Evolutionary conservation across 495 filamentous ascomycete species (phyloP).

Genomic region (Annulohypoxylon bovei): DNA sequence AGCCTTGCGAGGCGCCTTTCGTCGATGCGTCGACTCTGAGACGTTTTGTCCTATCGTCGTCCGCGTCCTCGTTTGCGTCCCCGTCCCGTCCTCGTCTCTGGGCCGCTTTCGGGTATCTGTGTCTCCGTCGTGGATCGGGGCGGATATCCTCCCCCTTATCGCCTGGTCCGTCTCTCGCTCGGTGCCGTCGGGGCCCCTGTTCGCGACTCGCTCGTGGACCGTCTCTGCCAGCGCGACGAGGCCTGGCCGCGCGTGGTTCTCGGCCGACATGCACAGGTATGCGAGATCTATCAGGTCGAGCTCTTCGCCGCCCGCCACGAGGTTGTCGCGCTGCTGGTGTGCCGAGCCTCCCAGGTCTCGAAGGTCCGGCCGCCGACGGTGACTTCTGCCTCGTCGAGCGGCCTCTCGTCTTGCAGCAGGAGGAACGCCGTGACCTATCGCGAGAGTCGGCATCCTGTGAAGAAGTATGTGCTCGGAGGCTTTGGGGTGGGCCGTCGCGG

Average conservation of each 20-base stretch:
- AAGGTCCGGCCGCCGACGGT: too few relatives aligned
- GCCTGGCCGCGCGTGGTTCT: background rate
- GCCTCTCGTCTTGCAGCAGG: background rate
- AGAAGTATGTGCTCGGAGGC: background rate
- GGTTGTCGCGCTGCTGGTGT: too few relatives aligned
- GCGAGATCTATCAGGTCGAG: too few relatives aligned
- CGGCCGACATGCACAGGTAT: background rate
- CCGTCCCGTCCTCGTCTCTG: background rate
- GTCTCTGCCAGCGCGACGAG: background rate
- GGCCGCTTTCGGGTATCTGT: background rate
- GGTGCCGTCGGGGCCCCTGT: background rate
- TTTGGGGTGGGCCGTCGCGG: too few relatives aligned
- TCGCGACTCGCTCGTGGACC: background rate
- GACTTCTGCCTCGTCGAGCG: too few relatives aligned
- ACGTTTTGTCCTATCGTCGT: background rate
- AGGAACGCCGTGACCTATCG: constrained; percentile 10
- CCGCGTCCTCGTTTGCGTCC: background rate
- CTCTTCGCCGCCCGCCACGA: too few relatives aligned
- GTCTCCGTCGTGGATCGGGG: background rate
- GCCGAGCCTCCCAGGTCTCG: too few relatives aligned
- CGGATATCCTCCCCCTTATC: background rate
- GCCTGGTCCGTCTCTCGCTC: constrained; percentile 1
- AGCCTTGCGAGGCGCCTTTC: too few relatives aligned
- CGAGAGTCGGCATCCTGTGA: background rate
- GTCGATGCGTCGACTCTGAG: background rate